These are phyloP conservation scores for Podaxis sp. DNA, from an alignment of 768 basidiomycete genomes.

Conservation along the genomic window DNA sequence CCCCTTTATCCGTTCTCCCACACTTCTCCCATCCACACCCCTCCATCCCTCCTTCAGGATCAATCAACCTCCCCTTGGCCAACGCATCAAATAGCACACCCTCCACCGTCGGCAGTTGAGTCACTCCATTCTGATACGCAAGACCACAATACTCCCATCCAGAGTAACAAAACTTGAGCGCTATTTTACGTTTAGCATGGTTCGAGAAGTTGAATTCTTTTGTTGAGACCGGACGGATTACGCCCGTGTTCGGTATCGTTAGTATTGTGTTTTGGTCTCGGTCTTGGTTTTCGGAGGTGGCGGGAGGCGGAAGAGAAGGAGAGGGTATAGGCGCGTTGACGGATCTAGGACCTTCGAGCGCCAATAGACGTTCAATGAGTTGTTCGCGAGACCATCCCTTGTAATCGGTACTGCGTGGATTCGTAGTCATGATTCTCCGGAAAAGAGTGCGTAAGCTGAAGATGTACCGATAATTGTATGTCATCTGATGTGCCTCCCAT, in stretches of 20 bases:
- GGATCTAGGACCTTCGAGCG: slow-evolving; percentile 43
- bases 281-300: not conserved
- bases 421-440: slow-evolving; percentile 13
- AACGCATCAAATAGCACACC: slow-evolving; percentile 79
- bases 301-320: not conserved
- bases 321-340: not conserved
- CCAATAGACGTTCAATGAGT: slow-evolving; percentile 58
- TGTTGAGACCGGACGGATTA: slow-evolving; percentile 2
- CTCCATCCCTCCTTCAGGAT: slow-evolving; percentile 66
- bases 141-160: slow-evolving; percentile 92
- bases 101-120: slow-evolving; percentile 88
- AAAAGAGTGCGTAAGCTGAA: slow-evolving; percentile 8
- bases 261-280: not conserved
- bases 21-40: slow-evolving; percentile 91
- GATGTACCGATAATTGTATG: slow-evolving; percentile 2
- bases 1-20: slow-evolving; percentile 92
- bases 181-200: slow-evolving; percentile 83
- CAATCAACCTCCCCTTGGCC: slow-evolving; percentile 72
- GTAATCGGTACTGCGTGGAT: slow-evolving; percentile 17
- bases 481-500: not conserved
- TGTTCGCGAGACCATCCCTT: slow-evolving; percentile 49
- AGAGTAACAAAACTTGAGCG: slow-evolving; percentile 88
- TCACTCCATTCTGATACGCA: slow-evolving; percentile 68
- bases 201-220: slow-evolving; percentile 56
- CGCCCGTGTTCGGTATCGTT: not conserved